These are phyloP conservation scores for sweet orange (Citrus sinensis) DNA, from an alignment of 345 rosid species.

Conservation along the genomic window DVS_A1.0 CM039163.1:46623001-46623500, in stretches of 20 bases:
- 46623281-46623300: background rate
- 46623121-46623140: too few species aligned
- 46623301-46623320: background rate
- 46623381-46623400: background rate
- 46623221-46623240: background rate
- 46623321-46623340: constrained; percentile 6
- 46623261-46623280: background rate
- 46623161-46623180: too few species aligned
- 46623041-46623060: too few species aligned
- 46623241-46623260: background rate
- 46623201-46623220: background rate
- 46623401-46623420: background rate
- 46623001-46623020: too few species aligned
- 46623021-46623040: too few species aligned
- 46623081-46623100: too few species aligned
- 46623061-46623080: too few species aligned
- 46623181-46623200: too few species aligned
- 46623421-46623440: background rate
- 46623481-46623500: constrained; percentile 12
- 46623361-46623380: background rate
- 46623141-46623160: too few species aligned
- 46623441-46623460: background rate
- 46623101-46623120: too few species aligned
- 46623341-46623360: background rate
- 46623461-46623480: constrained; percentile 26